These are phyloP conservation scores for Phycomyces blakesleeanus DNA, from an alignment of 192 early-diverging fungal species.

Conservation along the genomic window DNA sequence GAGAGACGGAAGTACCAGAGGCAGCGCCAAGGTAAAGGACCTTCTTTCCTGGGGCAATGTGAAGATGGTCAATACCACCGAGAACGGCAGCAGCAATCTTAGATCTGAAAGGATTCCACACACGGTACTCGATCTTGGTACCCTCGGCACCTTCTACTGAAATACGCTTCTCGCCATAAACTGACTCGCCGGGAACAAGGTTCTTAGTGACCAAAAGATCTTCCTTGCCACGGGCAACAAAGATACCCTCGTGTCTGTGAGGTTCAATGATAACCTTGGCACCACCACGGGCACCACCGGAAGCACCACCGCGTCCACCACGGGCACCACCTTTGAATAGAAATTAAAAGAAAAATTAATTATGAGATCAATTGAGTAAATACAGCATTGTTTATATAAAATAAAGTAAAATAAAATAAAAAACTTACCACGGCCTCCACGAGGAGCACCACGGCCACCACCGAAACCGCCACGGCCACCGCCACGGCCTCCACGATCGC, in stretches of 20 bases:
- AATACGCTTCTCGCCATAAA: conserved; percentile 99
- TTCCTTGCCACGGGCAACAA: conserved; percentile 98
- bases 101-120: conserved; percentile 99
- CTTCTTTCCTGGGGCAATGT: conserved; percentile 93
- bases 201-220: conserved; percentile 98
- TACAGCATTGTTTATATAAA: too few relatives aligned
- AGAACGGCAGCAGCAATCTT: conserved; percentile 97
- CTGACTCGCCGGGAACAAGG: conserved; percentile 93
- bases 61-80: conserved; percentile 93
- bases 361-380: neutral
- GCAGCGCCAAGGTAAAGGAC: conserved; percentile 97
- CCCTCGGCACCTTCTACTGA: conserved; percentile 92
- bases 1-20: conserved; percentile 90
- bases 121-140: conserved; percentile 96
- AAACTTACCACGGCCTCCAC: conserved; percentile 32
- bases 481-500: conserved; percentile 38
- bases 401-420: neutral
- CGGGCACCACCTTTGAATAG: conserved; percentile 19
- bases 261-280: conserved; percentile 97
- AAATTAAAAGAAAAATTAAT: neutral
- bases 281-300: conserved; percentile 81
- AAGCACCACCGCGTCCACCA: conserved; percentile 55
- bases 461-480: conserved; percentile 37
- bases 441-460: conserved; percentile 37
- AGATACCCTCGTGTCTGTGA: conserved; percentile 93